Evolutionary conservation across 371 early-diverging fungal genomes (phyloP), one percentile per base, ranked within the genome.

Genomic region (Funneliformis caledonium): DNA sequence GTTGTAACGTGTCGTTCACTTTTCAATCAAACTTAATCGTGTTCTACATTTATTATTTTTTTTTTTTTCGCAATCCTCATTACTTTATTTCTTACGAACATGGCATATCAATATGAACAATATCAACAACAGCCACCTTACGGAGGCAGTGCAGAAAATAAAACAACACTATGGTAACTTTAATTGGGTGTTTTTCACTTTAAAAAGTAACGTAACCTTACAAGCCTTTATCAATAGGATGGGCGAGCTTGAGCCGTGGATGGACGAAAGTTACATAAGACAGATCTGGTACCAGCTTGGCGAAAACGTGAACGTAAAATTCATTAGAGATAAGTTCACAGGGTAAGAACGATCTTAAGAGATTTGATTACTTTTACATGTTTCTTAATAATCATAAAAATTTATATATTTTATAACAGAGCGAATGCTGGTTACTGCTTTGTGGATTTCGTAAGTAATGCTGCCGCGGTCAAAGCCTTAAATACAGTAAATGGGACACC

Each of bases 191-290:
- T 74, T 50, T 59, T 33, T 14, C 11, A 22, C 14, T n/a, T 6
- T 10, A n/a, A 72, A 72, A 48, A 45, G 7, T 4, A 22, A 0
- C 16, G n/a, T 9, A 65, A 65, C 12, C 33, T 65, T 33, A 31
- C 16, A 33, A 31, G 6, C 14, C 31, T 31, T 65, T 65, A 10
- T 33, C 16, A 65, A 16, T 84, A 87, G 94, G 93, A 93, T 93
- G 94, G 94, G 94, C 47, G 94, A 94, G 56, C 88, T 95, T 19
- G 94, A 94, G 81, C 88, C 91, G 2, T 94, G 95, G 94, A 94
- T 94, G 94, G 94, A 93, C 82, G 95, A 95, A 64, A 89, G 87
- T 81, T 93, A 88, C 83, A 87, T 95, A 64, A 85, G 90, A 12
- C 86, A 88, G 78, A 83, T 91, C 31, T 95, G 95, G 95, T 90